phyloP scores from a whole-genome alignment of 352 stramenopile genomes.

The Elongisporangium senticosum region DNA sequence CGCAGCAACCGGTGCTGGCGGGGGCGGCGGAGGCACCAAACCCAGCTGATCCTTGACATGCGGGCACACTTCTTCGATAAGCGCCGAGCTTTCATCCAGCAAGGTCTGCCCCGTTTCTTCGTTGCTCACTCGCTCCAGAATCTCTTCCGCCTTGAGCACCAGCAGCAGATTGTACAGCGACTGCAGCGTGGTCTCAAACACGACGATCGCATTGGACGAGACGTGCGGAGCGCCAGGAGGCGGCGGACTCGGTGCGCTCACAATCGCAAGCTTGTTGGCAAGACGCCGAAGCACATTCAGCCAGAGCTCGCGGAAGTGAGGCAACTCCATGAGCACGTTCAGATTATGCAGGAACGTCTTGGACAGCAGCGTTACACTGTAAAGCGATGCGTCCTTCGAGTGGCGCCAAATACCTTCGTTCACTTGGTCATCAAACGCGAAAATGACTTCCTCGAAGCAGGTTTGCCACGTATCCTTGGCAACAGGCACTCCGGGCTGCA shows the following conservation, averaged over 20 bases:
- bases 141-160: constrained; percentile 72
- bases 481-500: constrained; percentile 65
- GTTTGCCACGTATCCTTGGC: constrained; percentile 72
- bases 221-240: constrained; percentile 18
- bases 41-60: constrained; percentile 76
- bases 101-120: constrained; percentile 40
- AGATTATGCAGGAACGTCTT: constrained; percentile 88
- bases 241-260: constrained; percentile 21
- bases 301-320: constrained; percentile 68
- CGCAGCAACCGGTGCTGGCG: constrained; percentile 3
- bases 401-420: constrained; percentile 45
- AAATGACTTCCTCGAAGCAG: constrained; percentile 86
- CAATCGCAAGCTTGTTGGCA: constrained; percentile 56
- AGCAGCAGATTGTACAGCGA: constrained; percentile 83
- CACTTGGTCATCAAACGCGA: constrained; percentile 82
- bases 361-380: constrained; percentile 79
- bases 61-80: constrained; percentile 70
- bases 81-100: constrained; percentile 60
- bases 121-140: constrained; percentile 52
- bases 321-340: constrained; percentile 57
- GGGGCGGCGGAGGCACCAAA: constrained; percentile 28
- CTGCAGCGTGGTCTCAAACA: constrained; percentile 84
- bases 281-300: constrained; percentile 69
- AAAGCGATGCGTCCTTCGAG: constrained; percentile 61
- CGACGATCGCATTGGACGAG: constrained; percentile 36